These are phyloP conservation scores for Phaseolus lunatus DNA, from an alignment of 306 rosid species.

Conservation along the genomic window DNA sequence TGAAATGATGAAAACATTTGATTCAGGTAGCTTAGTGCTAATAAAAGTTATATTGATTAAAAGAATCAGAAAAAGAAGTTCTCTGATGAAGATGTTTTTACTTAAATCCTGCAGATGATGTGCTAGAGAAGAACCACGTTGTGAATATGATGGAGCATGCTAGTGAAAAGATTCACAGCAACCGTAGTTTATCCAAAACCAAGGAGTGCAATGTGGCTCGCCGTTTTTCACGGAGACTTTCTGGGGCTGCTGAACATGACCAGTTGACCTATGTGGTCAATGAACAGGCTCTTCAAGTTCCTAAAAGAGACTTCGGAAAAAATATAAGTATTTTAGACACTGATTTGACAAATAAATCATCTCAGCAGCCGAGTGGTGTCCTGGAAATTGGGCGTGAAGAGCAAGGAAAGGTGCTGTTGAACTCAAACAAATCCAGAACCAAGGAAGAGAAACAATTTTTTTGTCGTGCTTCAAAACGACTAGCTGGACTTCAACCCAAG, in stretches of 20 bases:
- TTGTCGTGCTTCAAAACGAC: constrained; percentile 54
- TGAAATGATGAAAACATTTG: constrained; percentile 41
- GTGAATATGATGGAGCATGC: constrained; percentile 21
- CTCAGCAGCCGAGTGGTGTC: not conserved
- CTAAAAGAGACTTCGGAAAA: not conserved
- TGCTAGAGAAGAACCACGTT: constrained; percentile 45
- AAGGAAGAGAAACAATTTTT: constrained; percentile 46
- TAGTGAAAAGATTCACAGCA: constrained; percentile 22
- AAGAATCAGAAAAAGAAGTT: constrained; percentile 15
- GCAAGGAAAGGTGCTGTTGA: not conserved
- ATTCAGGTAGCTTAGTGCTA: constrained; percentile 36
- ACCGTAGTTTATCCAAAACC: constrained; percentile 43
- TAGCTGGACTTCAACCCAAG: constrained; percentile 60
- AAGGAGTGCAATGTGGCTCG: constrained; percentile 35
- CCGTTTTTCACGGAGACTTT: constrained; percentile 15
- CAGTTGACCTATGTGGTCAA: not conserved
- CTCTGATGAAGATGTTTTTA: constrained; percentile 43
- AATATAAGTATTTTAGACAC: not conserved
- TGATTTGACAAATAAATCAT: constrained; percentile 8
- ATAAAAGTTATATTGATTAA: constrained; percentile 36
- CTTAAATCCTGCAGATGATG: constrained; percentile 44
- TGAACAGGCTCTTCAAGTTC: not conserved
- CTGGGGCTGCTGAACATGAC: not conserved
- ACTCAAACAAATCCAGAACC: constrained; percentile 49
- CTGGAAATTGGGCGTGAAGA: not conserved